These are phyloP conservation scores for Yarrowia deformans DNA, from an alignment of 805 yeast species.

Conservation along the genomic window DNA sequence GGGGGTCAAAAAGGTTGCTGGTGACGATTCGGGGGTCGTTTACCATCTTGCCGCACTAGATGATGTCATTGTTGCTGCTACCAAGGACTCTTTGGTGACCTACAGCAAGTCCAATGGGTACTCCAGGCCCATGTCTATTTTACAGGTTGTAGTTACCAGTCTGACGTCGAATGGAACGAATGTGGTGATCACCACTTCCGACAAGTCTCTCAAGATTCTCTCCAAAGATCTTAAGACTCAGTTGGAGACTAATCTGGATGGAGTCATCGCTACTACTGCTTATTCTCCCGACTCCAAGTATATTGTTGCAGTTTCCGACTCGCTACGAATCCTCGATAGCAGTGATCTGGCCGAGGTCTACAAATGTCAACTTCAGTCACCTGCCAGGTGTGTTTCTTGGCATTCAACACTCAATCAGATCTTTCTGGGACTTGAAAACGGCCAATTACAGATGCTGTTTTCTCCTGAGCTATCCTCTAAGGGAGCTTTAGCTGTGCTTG, in stretches of 20 bases:
- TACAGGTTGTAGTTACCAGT: conserved; percentile 45
- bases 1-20: conserved; percentile 43
- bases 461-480: conserved; percentile 46
- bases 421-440: conserved; percentile 47
- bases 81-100: conserved; percentile 43
- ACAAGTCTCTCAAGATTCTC: conserved; percentile 44
- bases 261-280: conserved; percentile 42
- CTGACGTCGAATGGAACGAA: conserved; percentile 46
- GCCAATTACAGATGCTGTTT: conserved; percentile 47
- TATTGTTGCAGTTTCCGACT: conserved; percentile 46
- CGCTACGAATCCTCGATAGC: conserved; percentile 46
- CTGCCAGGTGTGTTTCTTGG: conserved; percentile 46
- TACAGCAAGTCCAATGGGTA: conserved; percentile 42
- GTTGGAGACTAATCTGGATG: conserved; percentile 37
- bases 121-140: conserved; percentile 45
- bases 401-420: conserved; percentile 48
- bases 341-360: conserved; percentile 47
- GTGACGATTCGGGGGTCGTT: conserved; percentile 38
- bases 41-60: neutral
- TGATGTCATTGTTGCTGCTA: conserved; percentile 4
- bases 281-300: conserved; percentile 47
- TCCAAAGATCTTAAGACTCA: conserved; percentile 42
- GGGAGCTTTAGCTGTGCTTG: conserved; percentile 48
- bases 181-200: conserved; percentile 39
- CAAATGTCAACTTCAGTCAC: conserved; percentile 6